These are phyloP conservation scores for Cercospora canescens DNA, from an alignment of 2,329 filamentous ascomycete species.

Conservation along the genomic window DNA sequence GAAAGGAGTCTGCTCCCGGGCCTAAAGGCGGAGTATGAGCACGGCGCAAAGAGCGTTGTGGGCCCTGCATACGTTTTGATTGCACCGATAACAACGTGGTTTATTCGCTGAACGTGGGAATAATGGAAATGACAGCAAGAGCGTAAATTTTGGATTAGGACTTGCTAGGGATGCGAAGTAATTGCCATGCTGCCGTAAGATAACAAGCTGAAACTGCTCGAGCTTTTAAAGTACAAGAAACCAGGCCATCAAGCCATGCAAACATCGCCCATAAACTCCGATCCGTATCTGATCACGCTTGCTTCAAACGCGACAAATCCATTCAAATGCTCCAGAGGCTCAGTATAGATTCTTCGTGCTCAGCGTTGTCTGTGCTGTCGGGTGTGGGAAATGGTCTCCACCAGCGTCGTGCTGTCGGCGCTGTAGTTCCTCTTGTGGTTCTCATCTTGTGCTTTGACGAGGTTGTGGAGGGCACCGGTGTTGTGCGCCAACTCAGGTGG, in stretches of 20 bases:
- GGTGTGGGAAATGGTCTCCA: not conserved
- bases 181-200: not conserved
- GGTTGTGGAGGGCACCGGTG: conserved; percentile 18
- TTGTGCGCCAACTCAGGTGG: conserved; percentile 17
- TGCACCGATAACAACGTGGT: no score
- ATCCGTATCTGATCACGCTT: not conserved
- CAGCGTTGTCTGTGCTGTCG: conserved; percentile 5
- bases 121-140: no score
- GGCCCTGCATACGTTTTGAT: no score
- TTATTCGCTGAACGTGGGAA: no score
- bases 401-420: conserved; percentile 5
- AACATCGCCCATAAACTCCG: not conserved
- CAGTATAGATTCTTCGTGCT: not conserved
- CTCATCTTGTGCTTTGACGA: conserved; percentile 8
- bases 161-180: not conserved
- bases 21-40: no score
- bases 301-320: not conserved
- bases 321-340: not conserved
- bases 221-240: not conserved
- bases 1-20: no score
- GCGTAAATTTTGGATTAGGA: not conserved
- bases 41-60: no score
- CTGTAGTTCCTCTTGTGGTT: not conserved
- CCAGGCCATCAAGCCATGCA: not conserved
- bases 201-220: not conserved